Base-by-base conservation (phyloP, 306 rosid species). In the Cucurbita pepo region DNA sequence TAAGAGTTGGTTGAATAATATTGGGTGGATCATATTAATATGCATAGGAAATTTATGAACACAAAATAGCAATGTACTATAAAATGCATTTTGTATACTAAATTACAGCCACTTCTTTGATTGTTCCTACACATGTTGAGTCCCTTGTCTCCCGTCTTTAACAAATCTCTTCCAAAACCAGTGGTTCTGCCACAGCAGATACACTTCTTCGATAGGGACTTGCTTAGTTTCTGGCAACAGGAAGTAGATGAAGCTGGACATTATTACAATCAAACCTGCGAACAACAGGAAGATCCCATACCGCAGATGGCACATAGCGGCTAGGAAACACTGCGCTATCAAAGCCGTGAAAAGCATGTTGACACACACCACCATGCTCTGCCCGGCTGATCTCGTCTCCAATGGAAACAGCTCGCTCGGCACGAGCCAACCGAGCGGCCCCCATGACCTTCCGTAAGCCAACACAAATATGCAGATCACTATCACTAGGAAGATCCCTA, bases 391-490 rank as follows among this genome's bases (percentile, higher is more conserved):
- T 76, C 99, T 88, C 43, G 88, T 88, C 83, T 95, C 99, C 75
- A 95, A 77, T 22, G 99, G 97, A 58, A 95, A 95, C 5, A 95
- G 77, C 86, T 95, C 99, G 79, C 97, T 91, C 0, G 99, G 96
- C 73, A 95, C 99, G 72, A 95, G 77, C 99, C 99, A 95, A 16
- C 92, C 97, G 30, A 95, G 59, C 9, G 99, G 99, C 56, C 97
- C 97, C 99, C 96, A 95, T 3, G 99, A 89, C 84, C 99, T 89
- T 77, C 99, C 99, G 74, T 91, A 95, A 47, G 93, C 96, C 87
- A 95, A 81, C 21, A 95, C 99, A n/a, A 91, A 95, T 36, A 88
- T 15, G 80, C 86, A 91, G 3, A 95, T 87, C 79, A 84, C 73
- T 6, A 95, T 10, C 21, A 91, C 99, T 51, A 95, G 99, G 71